Evolutionary conservation across 768 basidiomycete species (phyloP), one percentile per base, ranked within the genome.

Genomic region (Mycena pura): DNA sequence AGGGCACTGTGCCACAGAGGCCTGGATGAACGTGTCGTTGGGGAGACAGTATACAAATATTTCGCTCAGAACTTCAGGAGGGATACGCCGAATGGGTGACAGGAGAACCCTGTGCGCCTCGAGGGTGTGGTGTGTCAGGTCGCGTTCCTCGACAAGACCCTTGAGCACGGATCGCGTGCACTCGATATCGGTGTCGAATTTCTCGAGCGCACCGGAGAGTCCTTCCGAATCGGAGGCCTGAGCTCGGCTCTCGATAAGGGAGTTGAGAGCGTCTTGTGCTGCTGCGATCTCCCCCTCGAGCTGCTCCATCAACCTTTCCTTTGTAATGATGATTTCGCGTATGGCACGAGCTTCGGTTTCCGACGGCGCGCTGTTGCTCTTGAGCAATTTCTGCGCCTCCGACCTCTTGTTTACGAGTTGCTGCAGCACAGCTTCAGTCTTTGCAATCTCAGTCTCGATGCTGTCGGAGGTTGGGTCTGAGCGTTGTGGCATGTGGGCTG

Each of bases 21-120:
- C 41, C 15, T 29, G 5, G 40, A 68, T 25, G 32, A 58, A 65
- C 1, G 36, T 14, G 21, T 59, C 55, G 2, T 44, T 50, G 10
- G 63, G 55, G 6, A 69, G 59, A 48, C 66, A 70, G 17, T 68
- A 57, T 14, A 57, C 19, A 59, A 74, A 73, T 28, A 74, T 70
- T 48, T 70, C 67, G 24, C 61, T 54, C 1, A 73, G 59, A 39
- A 72, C 51, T 47, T 74, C 73, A 13, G 65, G 54, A 15, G 70
- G 70, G 24, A 73, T 41, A 21, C 67, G 55, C 7, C 70, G 67
- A 40, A 72, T 70, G 47, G 72, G 69, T 10, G 71, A 72, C 5
- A 71, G 53, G 13, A 67, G 57, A 2, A 57, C 55, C 17, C 54
- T 34, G 24, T 65, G 68, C 21, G 58, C 55, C 34, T 69, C 63